Percentiles rank a stretch among this genome's conserved stretches.
phyloP scores from a whole-genome alignment of 768 basidiomycete species.

The Collybia mongolica region DNA sequence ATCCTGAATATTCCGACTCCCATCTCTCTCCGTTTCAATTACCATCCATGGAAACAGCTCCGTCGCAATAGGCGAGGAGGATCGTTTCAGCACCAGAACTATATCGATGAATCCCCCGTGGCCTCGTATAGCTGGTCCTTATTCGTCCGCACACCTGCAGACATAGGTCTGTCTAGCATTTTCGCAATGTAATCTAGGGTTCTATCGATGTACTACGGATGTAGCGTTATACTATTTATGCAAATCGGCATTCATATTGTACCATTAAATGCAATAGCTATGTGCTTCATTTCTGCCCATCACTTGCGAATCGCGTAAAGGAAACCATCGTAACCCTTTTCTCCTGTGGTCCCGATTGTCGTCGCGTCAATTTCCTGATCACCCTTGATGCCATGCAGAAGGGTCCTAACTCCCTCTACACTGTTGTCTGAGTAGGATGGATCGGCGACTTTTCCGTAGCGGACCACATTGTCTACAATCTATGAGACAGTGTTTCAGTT shows the following conservation, averaged over 20 bases:
- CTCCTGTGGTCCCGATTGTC: conserved; percentile 47
- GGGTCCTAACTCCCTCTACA: conserved; percentile 44
- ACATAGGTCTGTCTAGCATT: too few species aligned
- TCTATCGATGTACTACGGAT: too few species aligned
- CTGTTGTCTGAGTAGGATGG: conserved; percentile 27
- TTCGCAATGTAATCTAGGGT: too few species aligned
- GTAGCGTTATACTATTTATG: too few species aligned
- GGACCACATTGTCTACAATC: conserved; percentile 66
- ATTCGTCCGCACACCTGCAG: too few species aligned
- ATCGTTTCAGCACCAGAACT: too few species aligned
- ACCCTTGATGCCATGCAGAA: conserved; percentile 44
- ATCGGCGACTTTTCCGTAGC: conserved; percentile 45
- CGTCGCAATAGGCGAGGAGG: too few species aligned
- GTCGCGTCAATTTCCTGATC: conserved; percentile 53
- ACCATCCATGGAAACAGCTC: too few species aligned
- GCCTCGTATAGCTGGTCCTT: too few species aligned
- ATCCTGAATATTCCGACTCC: conserved; percentile 1
- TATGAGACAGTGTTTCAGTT: conserved; percentile 14
- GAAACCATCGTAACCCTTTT: conserved; percentile 55
- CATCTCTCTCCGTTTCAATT: not conserved
- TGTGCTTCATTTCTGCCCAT: not conserved
- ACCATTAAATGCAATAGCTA: too few species aligned
- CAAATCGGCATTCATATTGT: too few species aligned
- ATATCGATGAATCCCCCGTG: too few species aligned
- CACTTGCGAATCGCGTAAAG: conserved; percentile 44